phyloP scores from a whole-genome alignment of 164 flowering plant species.

The Vitis cinerea region DNA sequence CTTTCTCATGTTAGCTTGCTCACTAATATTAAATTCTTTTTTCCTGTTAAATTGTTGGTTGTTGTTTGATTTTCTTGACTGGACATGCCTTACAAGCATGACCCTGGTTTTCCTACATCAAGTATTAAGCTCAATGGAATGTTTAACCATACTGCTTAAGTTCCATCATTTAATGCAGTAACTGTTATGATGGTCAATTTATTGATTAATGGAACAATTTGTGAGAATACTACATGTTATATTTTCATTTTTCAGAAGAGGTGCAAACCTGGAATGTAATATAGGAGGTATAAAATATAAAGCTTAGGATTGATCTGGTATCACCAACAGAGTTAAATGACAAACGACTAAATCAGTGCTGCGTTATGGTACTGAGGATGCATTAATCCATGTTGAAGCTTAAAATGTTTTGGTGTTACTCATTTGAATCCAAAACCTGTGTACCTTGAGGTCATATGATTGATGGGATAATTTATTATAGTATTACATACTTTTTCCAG shows the following conservation, averaged over 20 bases:
- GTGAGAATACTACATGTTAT: background rate
- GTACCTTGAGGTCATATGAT: too few relatives aligned
- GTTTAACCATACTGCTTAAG: too few relatives aligned
- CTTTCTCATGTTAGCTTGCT: background rate
- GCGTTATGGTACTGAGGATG: background rate
- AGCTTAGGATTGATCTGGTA: background rate
- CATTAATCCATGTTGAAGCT: too few relatives aligned
- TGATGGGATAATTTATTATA: too few relatives aligned
- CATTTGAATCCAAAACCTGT: too few relatives aligned
- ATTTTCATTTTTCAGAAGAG: background rate
- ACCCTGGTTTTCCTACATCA: background rate
- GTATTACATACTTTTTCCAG: too few relatives aligned
- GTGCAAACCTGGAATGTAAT: background rate
- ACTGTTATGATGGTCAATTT: background rate
- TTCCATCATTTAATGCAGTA: background rate
- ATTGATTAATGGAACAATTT: background rate
- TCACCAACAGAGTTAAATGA: background rate
- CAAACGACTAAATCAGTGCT: background rate
- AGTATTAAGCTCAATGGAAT: background rate
- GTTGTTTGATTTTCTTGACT: conserved; percentile 1
- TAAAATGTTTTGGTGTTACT: too few relatives aligned
- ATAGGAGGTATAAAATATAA: background rate
- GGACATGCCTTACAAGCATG: background rate
- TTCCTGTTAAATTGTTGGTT: background rate
- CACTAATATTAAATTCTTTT: background rate